phyloP scores from a whole-genome alignment of 192 early-diverging fungal species.

The Coemansia sp. region DNA sequence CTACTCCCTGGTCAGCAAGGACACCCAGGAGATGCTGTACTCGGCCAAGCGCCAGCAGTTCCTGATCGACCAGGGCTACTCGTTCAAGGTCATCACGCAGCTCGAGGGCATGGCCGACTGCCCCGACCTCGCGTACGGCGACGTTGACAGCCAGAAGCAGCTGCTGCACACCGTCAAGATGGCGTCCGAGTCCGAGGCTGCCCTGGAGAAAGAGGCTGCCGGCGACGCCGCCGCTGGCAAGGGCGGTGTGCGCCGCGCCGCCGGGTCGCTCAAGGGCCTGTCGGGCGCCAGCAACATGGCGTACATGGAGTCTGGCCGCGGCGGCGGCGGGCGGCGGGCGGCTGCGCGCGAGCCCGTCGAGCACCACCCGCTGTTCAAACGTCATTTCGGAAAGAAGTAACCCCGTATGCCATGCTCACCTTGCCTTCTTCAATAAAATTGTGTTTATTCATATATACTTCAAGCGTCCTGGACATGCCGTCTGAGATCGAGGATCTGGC shows the following conservation, averaged over 20 bases:
- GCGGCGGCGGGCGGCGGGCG: slow-evolving; percentile 28
- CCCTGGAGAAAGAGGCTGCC: slow-evolving; percentile 57
- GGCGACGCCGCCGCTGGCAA: slow-evolving; percentile 19
- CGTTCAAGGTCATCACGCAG: slow-evolving; percentile 98
- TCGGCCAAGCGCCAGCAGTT: slow-evolving; percentile 99
- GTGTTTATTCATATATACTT: no score
- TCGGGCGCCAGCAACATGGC: slow-evolving; percentile 93
- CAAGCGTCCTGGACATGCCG: no score
- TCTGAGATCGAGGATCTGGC: slow-evolving; percentile 66
- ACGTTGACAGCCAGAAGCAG: slow-evolving; percentile 71
- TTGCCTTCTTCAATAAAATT: no score
- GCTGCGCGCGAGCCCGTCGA: slow-evolving; percentile 50
- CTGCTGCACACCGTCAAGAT: slow-evolving; percentile 83
- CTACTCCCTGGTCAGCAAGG: slow-evolving; percentile 96
- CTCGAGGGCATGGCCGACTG: slow-evolving; percentile 89
- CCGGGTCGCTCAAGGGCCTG: slow-evolving; percentile 75
- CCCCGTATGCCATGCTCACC: no score
- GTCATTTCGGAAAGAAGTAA: slow-evolving; percentile 42
- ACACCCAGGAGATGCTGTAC: slow-evolving; percentile 99
- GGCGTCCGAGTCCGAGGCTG: slow-evolving; percentile 60
- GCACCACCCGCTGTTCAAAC: slow-evolving; percentile 68
- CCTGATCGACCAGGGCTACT: slow-evolving; percentile 98
- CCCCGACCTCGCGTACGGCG: slow-evolving; percentile 72
- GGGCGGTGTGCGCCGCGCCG: slow-evolving; percentile 52
- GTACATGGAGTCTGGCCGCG: slow-evolving; percentile 70